Evolutionary conservation across 345 rosid species (phyloP), one percentile per base, ranked within the genome.

Genomic region (Aquilaria sinensis): DNA sequence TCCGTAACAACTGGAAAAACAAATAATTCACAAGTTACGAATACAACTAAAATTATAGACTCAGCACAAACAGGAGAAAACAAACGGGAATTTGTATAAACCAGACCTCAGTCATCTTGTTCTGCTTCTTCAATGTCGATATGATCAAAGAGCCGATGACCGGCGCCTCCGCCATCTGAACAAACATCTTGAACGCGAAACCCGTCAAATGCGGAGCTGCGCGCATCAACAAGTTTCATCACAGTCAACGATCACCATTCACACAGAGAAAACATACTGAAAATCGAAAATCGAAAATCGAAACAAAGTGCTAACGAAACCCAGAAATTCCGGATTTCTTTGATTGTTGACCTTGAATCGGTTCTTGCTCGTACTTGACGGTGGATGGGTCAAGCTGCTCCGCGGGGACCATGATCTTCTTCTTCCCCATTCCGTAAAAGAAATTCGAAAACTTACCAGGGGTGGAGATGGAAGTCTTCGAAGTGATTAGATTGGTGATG

Each of bases 151-250:
- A 59, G 62, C 97, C 92, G 32, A 90, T 60, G 37, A 83, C 14
- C 12, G 96, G 92, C 10, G 88, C 71, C 72, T 87, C 97, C 47
- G 82, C 32, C 30, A 84, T 10, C 56, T 72, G 74, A 59, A 82
- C 85, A 65, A 87, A 87, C 62, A 90, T 52, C 81, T 72, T 84
- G 59, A 90, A 76, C 56, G 34, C 51, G 59, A 76, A 64, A 13
- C 97, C 97, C 14, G 89, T 83, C 78, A 90, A 66, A 78, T 84
- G 92, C 14, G 97, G 92, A 57, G 88, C 95, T 90, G 84, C 55
- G 77, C 7, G 5, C 57, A 49, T 6, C 57, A 34, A 1, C 55
- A 57, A 33, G 53, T 58, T 14, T 47, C 53, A 53, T 30, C 29
- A 9, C 12, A 33, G 23, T 65, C 57, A 12, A 14, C 12, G 1